These are phyloP conservation scores for Pyrenochaeta sp. DNA, from an alignment of 2,329 filamentous ascomycete genomes.

Conservation along the genomic window DNA sequence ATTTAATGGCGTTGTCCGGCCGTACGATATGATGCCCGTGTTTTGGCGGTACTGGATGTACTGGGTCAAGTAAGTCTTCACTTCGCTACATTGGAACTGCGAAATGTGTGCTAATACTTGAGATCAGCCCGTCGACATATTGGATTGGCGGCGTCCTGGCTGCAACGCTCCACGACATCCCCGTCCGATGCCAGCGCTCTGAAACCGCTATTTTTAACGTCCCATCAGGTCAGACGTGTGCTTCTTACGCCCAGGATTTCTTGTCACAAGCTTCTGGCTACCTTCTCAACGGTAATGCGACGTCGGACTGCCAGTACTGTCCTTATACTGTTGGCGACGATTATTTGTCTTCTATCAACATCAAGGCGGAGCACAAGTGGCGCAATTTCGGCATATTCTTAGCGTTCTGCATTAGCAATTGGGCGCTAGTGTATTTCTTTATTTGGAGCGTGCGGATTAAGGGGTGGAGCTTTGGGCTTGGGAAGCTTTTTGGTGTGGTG, in stretches of 20 bases:
- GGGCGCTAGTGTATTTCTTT: conserved; percentile 77
- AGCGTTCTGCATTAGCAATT: conserved; percentile 74
- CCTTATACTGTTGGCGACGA: conserved; percentile 70
- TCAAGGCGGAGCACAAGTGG: conserved; percentile 70
- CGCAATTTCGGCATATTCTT: conserved; percentile 75
- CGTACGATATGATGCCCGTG: conserved; percentile 68
- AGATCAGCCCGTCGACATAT: conserved; percentile 72
- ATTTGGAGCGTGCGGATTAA: conserved; percentile 75
- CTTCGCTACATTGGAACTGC: conserved; percentile 69
- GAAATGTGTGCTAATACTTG: conserved; percentile 59
- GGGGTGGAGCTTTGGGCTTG: conserved; percentile 75
- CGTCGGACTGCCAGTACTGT: conserved; percentile 72
- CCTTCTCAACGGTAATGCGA: conserved; percentile 67
- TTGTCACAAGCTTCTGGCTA: conserved; percentile 65
- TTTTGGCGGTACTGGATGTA: conserved; percentile 80
- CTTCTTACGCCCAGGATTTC: conserved; percentile 68
- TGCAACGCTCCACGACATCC: conserved; percentile 63
- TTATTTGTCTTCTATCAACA: conserved; percentile 68
- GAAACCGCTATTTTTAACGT: conserved; percentile 73
- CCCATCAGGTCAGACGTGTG: conserved; percentile 70
- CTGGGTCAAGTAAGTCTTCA: conserved; percentile 69
- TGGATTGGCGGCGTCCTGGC: conserved; percentile 75
- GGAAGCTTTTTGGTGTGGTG: conserved; percentile 60
- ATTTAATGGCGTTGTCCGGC: conserved; percentile 79
- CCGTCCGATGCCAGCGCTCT: conserved; percentile 51